Percentiles rank a stretch among this genome's conserved stretches.
These are phyloP conservation scores for Rhizopogon vesiculosus DNA, from an alignment of 768 basidiomycete genomes.

Conservation along the genomic window DNA sequence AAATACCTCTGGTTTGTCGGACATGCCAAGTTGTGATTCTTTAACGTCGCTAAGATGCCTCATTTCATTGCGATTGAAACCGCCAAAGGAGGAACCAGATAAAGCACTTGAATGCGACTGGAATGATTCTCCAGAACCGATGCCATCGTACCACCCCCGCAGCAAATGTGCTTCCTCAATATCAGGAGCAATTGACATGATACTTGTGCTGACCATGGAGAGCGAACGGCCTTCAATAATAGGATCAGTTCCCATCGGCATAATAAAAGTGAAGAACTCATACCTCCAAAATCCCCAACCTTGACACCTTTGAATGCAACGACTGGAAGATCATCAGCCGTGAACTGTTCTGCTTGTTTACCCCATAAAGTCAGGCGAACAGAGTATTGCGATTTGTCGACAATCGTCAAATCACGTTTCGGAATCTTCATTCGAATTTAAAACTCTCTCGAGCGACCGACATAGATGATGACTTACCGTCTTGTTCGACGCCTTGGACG, in stretches of 20 bases:
- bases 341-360: conserved; percentile 83
- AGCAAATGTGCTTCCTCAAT: conserved; percentile 84
- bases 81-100: conserved; percentile 32
- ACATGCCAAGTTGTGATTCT: conserved; percentile 65
- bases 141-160: conserved; percentile 88
- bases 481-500: conserved; percentile 68
- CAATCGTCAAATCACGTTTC: conserved; percentile 87
- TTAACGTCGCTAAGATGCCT: conserved; percentile 76
- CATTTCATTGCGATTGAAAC: conserved; percentile 69
- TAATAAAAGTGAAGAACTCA: conserved; percentile 5
- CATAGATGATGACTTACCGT: conserved; percentile 34
- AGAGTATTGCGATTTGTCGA: conserved; percentile 75
- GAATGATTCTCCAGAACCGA: conserved; percentile 62
- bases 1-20: conserved; percentile 79
- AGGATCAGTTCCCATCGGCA: conserved; percentile 6
- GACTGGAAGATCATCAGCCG: conserved; percentile 56
- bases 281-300: conserved; percentile 88
- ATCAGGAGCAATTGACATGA: conserved; percentile 85
- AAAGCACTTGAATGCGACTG: conserved; percentile 56
- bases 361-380: conserved; percentile 94
- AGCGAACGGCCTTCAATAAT: conserved; percentile 63
- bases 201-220: conserved; percentile 77
- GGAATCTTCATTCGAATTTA: conserved; percentile 46
- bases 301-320: conserved; percentile 93
- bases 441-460: not conserved